These are phyloP conservation scores for Rhodotorula taiwanensis DNA, from an alignment of 768 basidiomycete genomes.

Conservation along the genomic window DNA sequence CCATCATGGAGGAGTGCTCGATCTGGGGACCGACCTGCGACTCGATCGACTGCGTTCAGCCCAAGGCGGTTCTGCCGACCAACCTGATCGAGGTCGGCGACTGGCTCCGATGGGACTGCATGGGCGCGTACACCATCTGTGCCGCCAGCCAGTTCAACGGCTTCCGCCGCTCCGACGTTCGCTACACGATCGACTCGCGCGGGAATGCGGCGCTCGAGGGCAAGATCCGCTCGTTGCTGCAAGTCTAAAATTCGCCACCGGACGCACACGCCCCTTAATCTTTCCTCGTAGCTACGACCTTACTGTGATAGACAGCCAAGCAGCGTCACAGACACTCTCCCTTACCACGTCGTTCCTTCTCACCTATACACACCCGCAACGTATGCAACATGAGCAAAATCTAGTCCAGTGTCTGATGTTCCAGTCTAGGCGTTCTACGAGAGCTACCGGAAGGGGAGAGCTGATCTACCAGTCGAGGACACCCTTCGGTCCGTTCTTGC, in stretches of 20 bases:
- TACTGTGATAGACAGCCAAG: background rate
- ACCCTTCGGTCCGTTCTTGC: conserved; percentile 32
- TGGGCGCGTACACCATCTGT: conserved; percentile 99
- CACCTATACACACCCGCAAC: background rate
- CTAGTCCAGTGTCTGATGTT: background rate
- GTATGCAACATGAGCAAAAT: too few species aligned
- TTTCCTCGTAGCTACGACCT: background rate
- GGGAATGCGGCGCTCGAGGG: conserved; percentile 40
- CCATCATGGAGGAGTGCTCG: conserved; percentile 50
- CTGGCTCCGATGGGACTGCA: conserved; percentile 94
- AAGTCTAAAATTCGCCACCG: background rate
- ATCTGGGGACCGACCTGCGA: conserved; percentile 99
- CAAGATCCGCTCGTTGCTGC: conserved; percentile 24
- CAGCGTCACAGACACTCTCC: background rate
- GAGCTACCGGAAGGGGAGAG: too few species aligned
- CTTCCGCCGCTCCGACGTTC: conserved; percentile 69
- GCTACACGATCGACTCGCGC: conserved; percentile 65
- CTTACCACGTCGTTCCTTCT: background rate
- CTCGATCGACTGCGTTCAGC: conserved; percentile 79
- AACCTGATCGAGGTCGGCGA: conserved; percentile 75
- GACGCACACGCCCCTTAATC: background rate
- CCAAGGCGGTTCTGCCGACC: conserved; percentile 60
- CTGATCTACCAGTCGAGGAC: conserved; percentile 43
- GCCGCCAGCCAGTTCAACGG: conserved; percentile 55
- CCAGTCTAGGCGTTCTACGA: too few species aligned